Conservation (phyloP, 2,329 filamentous ascomycete genomes). For the Aureobasidium sp. region DNA sequence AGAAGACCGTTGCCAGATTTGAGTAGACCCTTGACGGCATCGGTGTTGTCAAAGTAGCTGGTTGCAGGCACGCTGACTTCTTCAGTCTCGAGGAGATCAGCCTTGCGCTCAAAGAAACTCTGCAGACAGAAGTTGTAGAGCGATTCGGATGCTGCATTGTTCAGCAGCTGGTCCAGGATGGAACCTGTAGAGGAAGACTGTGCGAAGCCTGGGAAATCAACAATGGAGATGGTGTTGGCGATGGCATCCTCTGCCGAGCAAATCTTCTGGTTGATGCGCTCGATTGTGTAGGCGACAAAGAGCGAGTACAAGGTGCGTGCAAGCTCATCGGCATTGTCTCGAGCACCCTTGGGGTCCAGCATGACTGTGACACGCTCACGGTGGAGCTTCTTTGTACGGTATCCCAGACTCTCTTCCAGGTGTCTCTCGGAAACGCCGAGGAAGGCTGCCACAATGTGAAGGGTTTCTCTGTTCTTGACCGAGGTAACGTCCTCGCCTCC, state of each 20-base stretch:
- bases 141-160: slow-evolving; percentile 85
- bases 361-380: slow-evolving; percentile 97
- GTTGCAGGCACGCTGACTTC: slow-evolving; percentile 84
- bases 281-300: slow-evolving; percentile 86
- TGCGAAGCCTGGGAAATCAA: slow-evolving; percentile 94
- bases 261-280: slow-evolving; percentile 80
- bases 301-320: slow-evolving; percentile 89
- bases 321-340: slow-evolving; percentile 86
- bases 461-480: slow-evolving; percentile 87
- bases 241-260: slow-evolving; percentile 83
- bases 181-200: slow-evolving; percentile 77
- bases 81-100: slow-evolving; percentile 86
- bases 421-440: slow-evolving; percentile 73
- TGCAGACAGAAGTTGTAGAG: slow-evolving; percentile 90
- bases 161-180: slow-evolving; percentile 82
- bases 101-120: slow-evolving; percentile 91
- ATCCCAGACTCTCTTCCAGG: slow-evolving; percentile 79
- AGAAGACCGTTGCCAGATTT: slow-evolving; percentile 89
- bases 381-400: slow-evolving; percentile 94
- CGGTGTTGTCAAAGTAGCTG: slow-evolving; percentile 96
- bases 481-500: slow-evolving; percentile 76
- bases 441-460: slow-evolving; percentile 86
- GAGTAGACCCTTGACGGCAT: slow-evolving; percentile 82
- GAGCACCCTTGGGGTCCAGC: slow-evolving; percentile 84
- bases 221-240: slow-evolving; percentile 85